Base-by-base conservation (phyloP, 2,329 filamentous ascomycete genomes). In the Venturia pyrina region DNA sequence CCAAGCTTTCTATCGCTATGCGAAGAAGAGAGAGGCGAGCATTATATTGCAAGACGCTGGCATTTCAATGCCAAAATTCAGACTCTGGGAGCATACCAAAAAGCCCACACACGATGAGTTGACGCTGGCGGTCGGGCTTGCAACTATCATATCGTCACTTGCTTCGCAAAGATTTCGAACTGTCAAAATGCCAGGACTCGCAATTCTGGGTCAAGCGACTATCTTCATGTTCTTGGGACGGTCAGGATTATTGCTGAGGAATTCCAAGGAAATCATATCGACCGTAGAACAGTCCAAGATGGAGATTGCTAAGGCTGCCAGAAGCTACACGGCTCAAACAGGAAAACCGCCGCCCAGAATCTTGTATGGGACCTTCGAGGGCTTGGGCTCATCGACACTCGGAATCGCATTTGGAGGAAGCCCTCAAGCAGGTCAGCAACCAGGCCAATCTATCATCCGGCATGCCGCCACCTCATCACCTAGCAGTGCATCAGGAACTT, bases 281-380 rank as follows among this genome's bases (percentile, higher is more conserved):
- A 19, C 21, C 17, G 1, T 15, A 37, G 34, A 40, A 17, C 43
- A 64, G 44, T 21, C 11, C 32, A 21, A 50, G 24, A 4, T 5
- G 6, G 44, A 48, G 15, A 7, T 48, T 40, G 21, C 5, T 21
- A n/a, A 24, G 3, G 62, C 43, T 15, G 11, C 21, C 32, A 24
- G 13, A 53, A 50, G 28, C 2, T 64, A 64, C 43, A 48, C 44
- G 10, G 28, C 24, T 44, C 41, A 28, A n/a, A 53, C 43, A 21
- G 43, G 62, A 40, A 64, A 64, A 28, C 41, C 21, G 10, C 41
- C 62, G n/a, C 34, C 43, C n/a, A 21, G 1, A 11, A 15, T 17
- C 24, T 40, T 64, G 40, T 64, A 53, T 63, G 62, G 28, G 89
- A 59, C 91, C 84, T 57, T 83, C 84, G 62, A 87, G 28, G 28